Percentiles rank a stretch among this genome's conserved stretches.
Conservation (phyloP, 192 early-diverging fungal genomes). For the Linnemannia hyalina region DNA sequence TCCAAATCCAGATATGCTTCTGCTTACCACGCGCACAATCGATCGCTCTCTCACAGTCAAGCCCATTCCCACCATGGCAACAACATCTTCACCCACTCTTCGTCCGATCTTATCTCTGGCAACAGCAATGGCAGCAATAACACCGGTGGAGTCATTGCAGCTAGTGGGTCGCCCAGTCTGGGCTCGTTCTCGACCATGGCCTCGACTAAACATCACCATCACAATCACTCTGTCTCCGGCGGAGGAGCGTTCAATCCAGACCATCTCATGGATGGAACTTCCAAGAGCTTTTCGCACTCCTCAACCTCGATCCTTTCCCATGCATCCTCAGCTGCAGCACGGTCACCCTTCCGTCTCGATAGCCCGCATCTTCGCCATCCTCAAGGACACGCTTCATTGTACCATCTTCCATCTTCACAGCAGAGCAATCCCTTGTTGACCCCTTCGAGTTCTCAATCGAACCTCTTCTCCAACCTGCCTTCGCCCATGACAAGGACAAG, state of each 20-base stretch:
- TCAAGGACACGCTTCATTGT: constrained; percentile 8
- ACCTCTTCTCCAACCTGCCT: constrained; percentile 44
- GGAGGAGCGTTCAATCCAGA: constrained; percentile 10
- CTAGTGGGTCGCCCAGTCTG: constrained; percentile 23
- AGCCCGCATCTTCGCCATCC: constrained; percentile 17
- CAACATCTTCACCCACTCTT: constrained; percentile 37
- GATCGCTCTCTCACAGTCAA: constrained; percentile 45
- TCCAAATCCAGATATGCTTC: constrained; percentile 36
- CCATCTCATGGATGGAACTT: not conserved
- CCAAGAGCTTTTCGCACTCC: not conserved
- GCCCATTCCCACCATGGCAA: constrained; percentile 44
- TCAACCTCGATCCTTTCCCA: constrained; percentile 29
- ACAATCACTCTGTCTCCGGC: not conserved
- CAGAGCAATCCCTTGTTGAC: constrained; percentile 37
- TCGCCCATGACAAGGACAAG: constrained; percentile 33
- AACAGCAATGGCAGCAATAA: not conserved
- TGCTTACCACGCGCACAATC: constrained; percentile 29
- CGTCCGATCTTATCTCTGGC: not conserved
- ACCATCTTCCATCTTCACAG: not conserved
- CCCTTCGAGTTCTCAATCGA: constrained; percentile 48
- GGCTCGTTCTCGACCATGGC: constrained; percentile 27
- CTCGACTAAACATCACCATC: not conserved
- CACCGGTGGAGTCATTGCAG: not conserved
- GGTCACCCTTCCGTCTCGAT: constrained; percentile 12
- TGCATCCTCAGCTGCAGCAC: constrained; percentile 29